Evolutionary conservation across 306 rosid genomes (phyloP), one percentile per base, ranked within the genome.

Genomic region (Acacia acuminata): DNA sequence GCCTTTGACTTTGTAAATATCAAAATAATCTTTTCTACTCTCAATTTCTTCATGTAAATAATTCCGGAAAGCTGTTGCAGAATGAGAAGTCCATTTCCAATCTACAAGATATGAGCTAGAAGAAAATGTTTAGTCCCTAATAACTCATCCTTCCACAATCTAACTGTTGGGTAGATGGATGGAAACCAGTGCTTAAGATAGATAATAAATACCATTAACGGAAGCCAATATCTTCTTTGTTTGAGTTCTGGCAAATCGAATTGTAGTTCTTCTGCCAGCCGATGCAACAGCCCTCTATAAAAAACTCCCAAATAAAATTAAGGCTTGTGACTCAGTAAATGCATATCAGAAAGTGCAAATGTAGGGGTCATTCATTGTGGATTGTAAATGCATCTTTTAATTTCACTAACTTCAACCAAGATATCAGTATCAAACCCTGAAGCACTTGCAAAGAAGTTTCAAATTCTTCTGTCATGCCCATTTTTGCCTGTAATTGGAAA

Each of bases 371-470:
- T 51, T 48, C 8, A 58, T 55, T 20, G 67, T 68, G 77, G 77
- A 63, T n/a, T 73, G 78, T 38, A 60, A 77, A 32, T 79, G 25
- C 66, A 78, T 73, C 20, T 72, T 42, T 92, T 96, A 77, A 94
- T 94, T 80, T 96, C 99, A 85, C 85, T 87, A 56, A 91, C 94
- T 92, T 94, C 99, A 34, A 73, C 34, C 2, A 97, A 90, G 83
- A 96, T 92, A 86, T 96, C 98, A 68, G 97, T 76, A 76, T 94
- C 97, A 68, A 91, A 94, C 71, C 98, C 99, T 17, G 89, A 68
- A 94, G 97, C 61, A 96, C 99, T 96, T 94, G 99, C 86, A 96
- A 87, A 73, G 99, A 94, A 73, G 92, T 79, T 82, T 96, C 98
- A 74, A 91, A 92, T 77, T 96, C 98, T 76, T 96, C 98, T 30